A percentile compares a stretch with the other conserved stretches of the same genome.
Evolutionary conservation across 306 rosid genomes (phyloP).

Genomic region (Sphenostylis stenocarpa): DNA sequence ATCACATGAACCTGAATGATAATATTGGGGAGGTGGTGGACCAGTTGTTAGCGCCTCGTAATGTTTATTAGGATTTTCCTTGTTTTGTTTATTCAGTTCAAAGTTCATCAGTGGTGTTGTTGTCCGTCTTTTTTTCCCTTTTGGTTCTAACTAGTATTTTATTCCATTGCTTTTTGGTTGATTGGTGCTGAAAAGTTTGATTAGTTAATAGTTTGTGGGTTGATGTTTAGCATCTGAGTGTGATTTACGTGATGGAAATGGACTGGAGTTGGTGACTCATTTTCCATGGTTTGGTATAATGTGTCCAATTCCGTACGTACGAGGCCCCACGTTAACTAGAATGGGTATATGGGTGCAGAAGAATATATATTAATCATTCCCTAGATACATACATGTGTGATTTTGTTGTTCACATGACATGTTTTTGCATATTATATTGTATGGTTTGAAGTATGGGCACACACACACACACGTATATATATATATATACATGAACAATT

Average conservation of each 20-base stretch:
- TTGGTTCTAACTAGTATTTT: not conserved
- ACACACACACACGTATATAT: too few relatives aligned
- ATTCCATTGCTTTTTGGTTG: not conserved
- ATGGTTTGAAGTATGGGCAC: not conserved
- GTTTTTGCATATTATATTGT: not conserved
- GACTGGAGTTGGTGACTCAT: conserved; percentile 40
- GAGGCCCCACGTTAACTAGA: conserved; percentile 28
- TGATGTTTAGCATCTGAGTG: conserved; percentile 23
- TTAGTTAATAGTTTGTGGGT: not conserved
- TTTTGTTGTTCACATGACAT: not conserved
- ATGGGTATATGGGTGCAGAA: conserved; percentile 27
- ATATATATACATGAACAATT: not conserved
- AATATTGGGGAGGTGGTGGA: conserved; percentile 28
- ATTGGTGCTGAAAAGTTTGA: not conserved
- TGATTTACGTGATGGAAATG: conserved; percentile 26
- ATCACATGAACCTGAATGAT: conserved; percentile 4
- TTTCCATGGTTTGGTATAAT: conserved; percentile 27
- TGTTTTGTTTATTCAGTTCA: conserved; percentile 15
- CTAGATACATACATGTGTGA: conserved; percentile 31
- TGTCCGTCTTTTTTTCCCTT: not conserved
- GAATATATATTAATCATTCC: conserved; percentile 42
- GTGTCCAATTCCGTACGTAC: conserved; percentile 19
- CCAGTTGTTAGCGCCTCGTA: conserved; percentile 16
- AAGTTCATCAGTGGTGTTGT: not conserved
- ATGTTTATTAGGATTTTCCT: conserved; percentile 20